Conservation (phyloP, 768 basidiomycete species). For the Multifurca ochricompacta region DNA sequence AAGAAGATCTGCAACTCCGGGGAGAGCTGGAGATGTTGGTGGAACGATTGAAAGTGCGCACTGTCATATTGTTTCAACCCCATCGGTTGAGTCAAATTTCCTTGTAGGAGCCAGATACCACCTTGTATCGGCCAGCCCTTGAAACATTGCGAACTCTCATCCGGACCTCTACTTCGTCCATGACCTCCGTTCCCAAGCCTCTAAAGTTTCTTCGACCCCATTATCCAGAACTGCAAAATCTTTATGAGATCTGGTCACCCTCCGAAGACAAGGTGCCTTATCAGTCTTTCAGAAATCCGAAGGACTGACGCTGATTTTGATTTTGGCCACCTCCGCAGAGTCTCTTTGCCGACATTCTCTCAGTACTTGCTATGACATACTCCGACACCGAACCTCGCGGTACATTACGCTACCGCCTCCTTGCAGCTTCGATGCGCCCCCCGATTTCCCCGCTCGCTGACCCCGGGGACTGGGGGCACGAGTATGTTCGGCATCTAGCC, state of each 20-base stretch:
- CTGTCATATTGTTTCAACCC: not conserved
- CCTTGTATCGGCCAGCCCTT: conserved; percentile 80
- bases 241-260: conserved; percentile 74
- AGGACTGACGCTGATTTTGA: conserved; percentile 4
- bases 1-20: conserved; percentile 91
- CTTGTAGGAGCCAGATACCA: conserved; percentile 75
- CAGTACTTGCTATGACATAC: conserved; percentile 98
- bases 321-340: conserved; percentile 40
- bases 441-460: conserved; percentile 63
- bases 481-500: conserved; percentile 95
- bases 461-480: conserved; percentile 98
- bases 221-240: conserved; percentile 75
- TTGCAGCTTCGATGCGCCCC: conserved; percentile 64
- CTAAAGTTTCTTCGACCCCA: conserved; percentile 95
- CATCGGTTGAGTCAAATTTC: conserved; percentile 8
- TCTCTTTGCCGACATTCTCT: conserved; percentile 93
- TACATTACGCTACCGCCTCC: conserved; percentile 86
- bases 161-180: conserved; percentile 92
- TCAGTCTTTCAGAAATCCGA: not conserved
- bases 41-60: conserved; percentile 77
- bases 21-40: conserved; percentile 95
- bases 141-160: conserved; percentile 92
- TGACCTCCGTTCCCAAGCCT: conserved; percentile 99
- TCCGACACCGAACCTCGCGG: conserved; percentile 96
- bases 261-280: conserved; percentile 68